Base-by-base conservation (phyloP, 169 alveolate genomes). In the Blepharisma undulans region DNA sequence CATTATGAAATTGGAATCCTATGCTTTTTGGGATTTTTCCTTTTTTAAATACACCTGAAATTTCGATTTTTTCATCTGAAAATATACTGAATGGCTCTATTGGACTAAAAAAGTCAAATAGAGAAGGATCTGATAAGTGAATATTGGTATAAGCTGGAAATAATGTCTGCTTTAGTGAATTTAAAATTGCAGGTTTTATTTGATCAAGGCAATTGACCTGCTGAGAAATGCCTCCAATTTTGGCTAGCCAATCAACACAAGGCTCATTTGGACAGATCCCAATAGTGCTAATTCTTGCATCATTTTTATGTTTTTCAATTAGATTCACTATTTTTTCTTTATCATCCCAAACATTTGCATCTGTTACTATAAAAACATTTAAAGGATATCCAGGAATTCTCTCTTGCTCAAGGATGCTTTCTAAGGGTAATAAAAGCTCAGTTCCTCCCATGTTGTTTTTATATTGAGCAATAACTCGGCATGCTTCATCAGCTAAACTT, bases 381-480 rank as follows among this genome's bases (percentile, higher is more conserved):
- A n/a, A n/a, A n/a, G 87, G 61, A 6, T 8, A 4, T 18, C 87
- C 87, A 12, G 74, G 34, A 29, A n/a, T 27, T n/a, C 30, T 25
- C 48, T 29, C 72, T n/a, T 29, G 29, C 66, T 27, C 29, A 1
- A 79, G 34, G 1, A 79, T 79, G 10, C 16, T 30, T 30, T 32
- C 16, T 33, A 79, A 79, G 18, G 87, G 87, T 4, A 10, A n/a
- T n/a, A 30, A 79, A 30, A 79, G 29, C 8, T 79, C 87, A 79
- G 87, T 79, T n/a, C 61, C 87, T 79, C 87, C 87, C 34, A 79
- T n/a, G 25, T 79, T 32, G 34, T 25, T 33, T 25, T 33, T 32
- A 33, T 25, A 79, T 6, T 32, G 25, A 1, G 10, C 0, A n/a
- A 79, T 21, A n/a, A 25, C 8, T 4, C 34, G 10, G 12, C 10